Conservation (phyloP, 108 stramenopile species). For the Chaetoceros tenuissimus region DNA sequence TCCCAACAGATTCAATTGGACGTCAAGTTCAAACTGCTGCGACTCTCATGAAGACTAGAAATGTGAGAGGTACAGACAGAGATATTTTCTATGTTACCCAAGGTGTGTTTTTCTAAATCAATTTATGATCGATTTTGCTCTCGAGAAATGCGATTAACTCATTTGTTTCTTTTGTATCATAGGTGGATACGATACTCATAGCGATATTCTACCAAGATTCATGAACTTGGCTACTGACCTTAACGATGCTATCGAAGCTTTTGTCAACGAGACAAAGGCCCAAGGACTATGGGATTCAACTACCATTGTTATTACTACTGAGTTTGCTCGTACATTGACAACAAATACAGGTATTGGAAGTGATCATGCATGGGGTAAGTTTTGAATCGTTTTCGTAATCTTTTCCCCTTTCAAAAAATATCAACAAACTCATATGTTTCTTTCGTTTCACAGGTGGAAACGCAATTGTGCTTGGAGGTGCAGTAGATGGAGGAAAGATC, state of each 20-base stretch:
- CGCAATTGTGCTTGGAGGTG: slow-evolving; percentile 10
- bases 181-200: slow-evolving; percentile 52
- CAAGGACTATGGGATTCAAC: slow-evolving; percentile 7
- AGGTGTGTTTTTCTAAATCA: neutral
- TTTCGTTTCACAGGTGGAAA: slow-evolving; percentile 4
- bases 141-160: too few species aligned
- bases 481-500: slow-evolving; percentile 8
- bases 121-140: too few species aligned
- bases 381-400: slow-evolving; percentile 1
- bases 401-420: neutral
- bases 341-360: slow-evolving; percentile 12
- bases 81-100: slow-evolving; percentile 4
- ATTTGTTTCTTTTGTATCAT: too few species aligned
- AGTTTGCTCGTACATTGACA: slow-evolving; percentile 12
- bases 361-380: slow-evolving; percentile 14
- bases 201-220: slow-evolving; percentile 11
- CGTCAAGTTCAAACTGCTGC: slow-evolving; percentile 22
- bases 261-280: slow-evolving; percentile 9
- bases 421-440: neutral
- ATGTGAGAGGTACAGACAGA: slow-evolving; percentile 11
- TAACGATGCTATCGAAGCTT: slow-evolving; percentile 5
- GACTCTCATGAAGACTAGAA: slow-evolving; percentile 13
- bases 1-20: slow-evolving; percentile 15
- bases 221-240: neutral
- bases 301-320: slow-evolving; percentile 3